A percentile compares a stretch with the other conserved stretches of the same genome.
Evolutionary conservation across 305 asterid genomes (phyloP).

Genomic region (Striga hermonthica): DNA sequence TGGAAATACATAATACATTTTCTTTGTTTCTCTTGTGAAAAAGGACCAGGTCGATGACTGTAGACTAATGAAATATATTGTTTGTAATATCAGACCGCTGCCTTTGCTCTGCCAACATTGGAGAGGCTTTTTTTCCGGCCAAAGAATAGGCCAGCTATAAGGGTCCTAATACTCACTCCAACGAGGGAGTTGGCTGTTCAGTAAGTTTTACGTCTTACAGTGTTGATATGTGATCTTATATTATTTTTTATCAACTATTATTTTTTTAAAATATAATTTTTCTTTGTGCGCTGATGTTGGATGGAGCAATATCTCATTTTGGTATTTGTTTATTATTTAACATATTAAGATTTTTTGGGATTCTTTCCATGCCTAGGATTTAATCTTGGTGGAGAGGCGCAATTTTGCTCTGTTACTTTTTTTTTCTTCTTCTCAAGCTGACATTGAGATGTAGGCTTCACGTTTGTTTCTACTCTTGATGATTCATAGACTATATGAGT

Average conservation of each 20-base stretch:
- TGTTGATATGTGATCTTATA: not conserved
- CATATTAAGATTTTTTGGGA: too few relatives aligned
- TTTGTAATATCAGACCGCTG: conserved; percentile 74
- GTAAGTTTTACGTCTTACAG: conserved; percentile 57
- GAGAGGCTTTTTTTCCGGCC: conserved; percentile 83
- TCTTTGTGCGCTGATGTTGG: too few relatives aligned
- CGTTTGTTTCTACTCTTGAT: too few relatives aligned
- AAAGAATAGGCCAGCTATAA: conserved; percentile 82
- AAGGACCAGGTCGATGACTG: not conserved
- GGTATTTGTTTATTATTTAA: too few relatives aligned
- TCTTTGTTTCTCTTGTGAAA: not conserved
- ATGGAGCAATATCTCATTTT: too few relatives aligned
- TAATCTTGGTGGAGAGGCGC: too few relatives aligned
- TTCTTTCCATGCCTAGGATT: too few relatives aligned
- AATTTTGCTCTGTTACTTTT: too few relatives aligned
- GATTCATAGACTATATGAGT: too few relatives aligned
- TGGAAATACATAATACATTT: conserved; percentile 1
- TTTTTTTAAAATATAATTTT: conserved; percentile 13
- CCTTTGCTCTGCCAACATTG: conserved; percentile 85
- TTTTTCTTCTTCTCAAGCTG: too few relatives aligned
- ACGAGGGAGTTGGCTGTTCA: conserved; percentile 98
- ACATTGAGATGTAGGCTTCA: too few relatives aligned
- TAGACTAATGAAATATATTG: conserved; percentile 29
- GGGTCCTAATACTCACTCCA: conserved; percentile 92
- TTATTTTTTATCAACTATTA: not conserved